These are phyloP conservation scores for Butyriboletus loyo DNA, from an alignment of 768 basidiomycete species.

Conservation along the genomic window DNA sequence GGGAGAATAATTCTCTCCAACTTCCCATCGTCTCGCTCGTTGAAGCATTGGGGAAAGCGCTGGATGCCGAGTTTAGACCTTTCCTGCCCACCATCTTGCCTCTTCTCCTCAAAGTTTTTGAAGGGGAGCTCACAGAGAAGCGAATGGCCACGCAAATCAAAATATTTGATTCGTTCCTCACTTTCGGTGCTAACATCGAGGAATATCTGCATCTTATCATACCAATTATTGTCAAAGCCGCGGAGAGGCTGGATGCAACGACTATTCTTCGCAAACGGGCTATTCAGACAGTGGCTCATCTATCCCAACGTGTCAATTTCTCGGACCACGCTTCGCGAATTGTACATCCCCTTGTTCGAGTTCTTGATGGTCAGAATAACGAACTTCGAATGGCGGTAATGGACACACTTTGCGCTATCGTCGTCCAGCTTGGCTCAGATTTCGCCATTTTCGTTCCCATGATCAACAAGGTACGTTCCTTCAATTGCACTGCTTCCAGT, in stretches of 20 bases:
- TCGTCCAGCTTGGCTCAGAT: conserved; percentile 92
- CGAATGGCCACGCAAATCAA: conserved; percentile 77
- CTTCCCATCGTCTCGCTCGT: conserved; percentile 90
- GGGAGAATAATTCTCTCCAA: conserved; percentile 82
- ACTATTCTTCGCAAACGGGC: conserved; percentile 80
- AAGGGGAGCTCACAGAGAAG: conserved; percentile 82
- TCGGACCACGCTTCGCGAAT: conserved; percentile 97
- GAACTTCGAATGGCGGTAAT: conserved; percentile 85
- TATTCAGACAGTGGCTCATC: conserved; percentile 84
- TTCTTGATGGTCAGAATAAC: conserved; percentile 68
- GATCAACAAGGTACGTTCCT: conserved; percentile 75
- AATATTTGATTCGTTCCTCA: conserved; percentile 91
- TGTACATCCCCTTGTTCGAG: conserved; percentile 90
- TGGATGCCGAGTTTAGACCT: conserved; percentile 97
- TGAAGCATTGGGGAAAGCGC: conserved; percentile 87
- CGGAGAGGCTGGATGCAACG: conserved; percentile 77
- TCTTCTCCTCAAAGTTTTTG: conserved; percentile 85
- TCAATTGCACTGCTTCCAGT: neutral
- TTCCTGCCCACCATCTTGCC: conserved; percentile 90
- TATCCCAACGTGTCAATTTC: conserved; percentile 93
- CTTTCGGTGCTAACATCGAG: conserved; percentile 95
- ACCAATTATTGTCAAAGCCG: conserved; percentile 88
- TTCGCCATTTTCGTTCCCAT: conserved; percentile 98
- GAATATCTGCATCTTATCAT: conserved; percentile 97
- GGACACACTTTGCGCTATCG: conserved; percentile 89